Conservation (phyloP, 805 yeast genomes). For the Sugiyamaella floridensis region DNA sequence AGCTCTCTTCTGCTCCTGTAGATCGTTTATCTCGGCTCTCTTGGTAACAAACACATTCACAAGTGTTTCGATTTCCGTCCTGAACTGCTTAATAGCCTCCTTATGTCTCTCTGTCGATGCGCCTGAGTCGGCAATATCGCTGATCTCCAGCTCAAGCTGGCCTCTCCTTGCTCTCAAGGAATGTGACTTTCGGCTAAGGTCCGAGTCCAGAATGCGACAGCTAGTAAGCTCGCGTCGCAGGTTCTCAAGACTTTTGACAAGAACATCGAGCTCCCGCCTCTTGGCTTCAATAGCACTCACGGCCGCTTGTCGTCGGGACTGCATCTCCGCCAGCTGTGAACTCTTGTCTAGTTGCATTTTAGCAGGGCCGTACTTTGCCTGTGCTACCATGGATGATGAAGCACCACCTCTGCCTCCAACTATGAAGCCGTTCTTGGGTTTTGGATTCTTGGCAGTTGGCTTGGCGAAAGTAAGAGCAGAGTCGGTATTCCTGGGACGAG, state of each 20-base stretch:
- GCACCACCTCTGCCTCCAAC: slow-evolving; percentile 35
- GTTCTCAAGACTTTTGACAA: not conserved
- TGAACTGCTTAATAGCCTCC: not conserved
- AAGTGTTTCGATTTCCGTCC: not conserved
- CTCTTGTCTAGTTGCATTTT: not conserved
- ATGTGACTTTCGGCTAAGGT: not conserved
- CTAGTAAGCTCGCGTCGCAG: not conserved
- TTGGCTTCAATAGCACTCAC: not conserved
- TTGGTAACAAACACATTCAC: not conserved
- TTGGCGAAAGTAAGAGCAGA: slow-evolving; percentile 4
- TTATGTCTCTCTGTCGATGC: not conserved
- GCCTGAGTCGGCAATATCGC: not conserved
- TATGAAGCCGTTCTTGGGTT: slow-evolving; percentile 9
- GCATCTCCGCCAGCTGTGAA: not conserved
- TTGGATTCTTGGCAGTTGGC: slow-evolving; percentile 1
- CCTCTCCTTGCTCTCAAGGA: not conserved
- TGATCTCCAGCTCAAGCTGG: not conserved
- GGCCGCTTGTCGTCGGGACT: not conserved
- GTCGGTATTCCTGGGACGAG: slow-evolving; percentile 36
- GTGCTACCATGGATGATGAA: slow-evolving; percentile 19
- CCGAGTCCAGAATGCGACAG: not conserved
- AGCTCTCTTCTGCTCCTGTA: not conserved
- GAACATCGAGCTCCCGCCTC: not conserved
- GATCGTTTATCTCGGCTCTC: not conserved
- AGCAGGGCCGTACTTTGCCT: not conserved